These are phyloP conservation scores for Cubamyces sp. DNA, from an alignment of 768 basidiomycete species.

Conservation along the genomic window DNA sequence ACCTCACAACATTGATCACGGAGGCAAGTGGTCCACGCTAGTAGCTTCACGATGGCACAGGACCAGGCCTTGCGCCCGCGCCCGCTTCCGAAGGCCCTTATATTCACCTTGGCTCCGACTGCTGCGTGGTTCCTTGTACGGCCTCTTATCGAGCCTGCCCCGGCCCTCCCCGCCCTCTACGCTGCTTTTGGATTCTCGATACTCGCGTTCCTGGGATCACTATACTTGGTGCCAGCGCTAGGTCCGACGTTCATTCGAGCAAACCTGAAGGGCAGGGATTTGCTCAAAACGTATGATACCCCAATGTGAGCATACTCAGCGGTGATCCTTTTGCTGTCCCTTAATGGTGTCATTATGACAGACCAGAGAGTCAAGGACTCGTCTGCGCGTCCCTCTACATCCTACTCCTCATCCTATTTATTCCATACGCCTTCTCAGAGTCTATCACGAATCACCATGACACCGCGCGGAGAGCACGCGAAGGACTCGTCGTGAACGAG, in stretches of 20 bases:
- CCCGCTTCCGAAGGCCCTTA: slow-evolving; percentile 40
- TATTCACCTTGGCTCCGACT: slow-evolving; percentile 65
- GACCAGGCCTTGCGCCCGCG: slow-evolving; percentile 23
- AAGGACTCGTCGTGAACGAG: slow-evolving; percentile 68
- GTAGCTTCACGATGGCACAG: slow-evolving; percentile 8
- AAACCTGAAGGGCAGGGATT: slow-evolving; percentile 82
- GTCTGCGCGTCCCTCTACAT: slow-evolving; percentile 91
- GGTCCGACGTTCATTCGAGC: slow-evolving; percentile 81
- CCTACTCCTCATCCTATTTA: slow-evolving; percentile 85
- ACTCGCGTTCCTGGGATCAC: slow-evolving; percentile 75
- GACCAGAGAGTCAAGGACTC: slow-evolving; percentile 93
- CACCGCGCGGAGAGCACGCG: slow-evolving; percentile 44
- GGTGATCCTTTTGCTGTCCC: background rate
- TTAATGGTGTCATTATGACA: slow-evolving; percentile 34
- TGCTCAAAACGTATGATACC: slow-evolving; percentile 79
- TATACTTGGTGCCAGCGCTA: slow-evolving; percentile 82
- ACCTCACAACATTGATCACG: too few relatives aligned
- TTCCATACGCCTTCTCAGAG: slow-evolving; percentile 92
- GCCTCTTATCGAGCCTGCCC: slow-evolving; percentile 70
- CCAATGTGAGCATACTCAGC: slow-evolving; percentile 56
- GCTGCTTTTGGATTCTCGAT: slow-evolving; percentile 83
- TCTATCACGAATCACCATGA: slow-evolving; percentile 54
- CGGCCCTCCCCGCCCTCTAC: slow-evolving; percentile 73
- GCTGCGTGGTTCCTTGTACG: slow-evolving; percentile 75
- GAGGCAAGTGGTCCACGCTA: too few relatives aligned